Evolutionary conservation across 306 rosid species (phyloP).

Genomic region (Cicer judaicum): DNA sequence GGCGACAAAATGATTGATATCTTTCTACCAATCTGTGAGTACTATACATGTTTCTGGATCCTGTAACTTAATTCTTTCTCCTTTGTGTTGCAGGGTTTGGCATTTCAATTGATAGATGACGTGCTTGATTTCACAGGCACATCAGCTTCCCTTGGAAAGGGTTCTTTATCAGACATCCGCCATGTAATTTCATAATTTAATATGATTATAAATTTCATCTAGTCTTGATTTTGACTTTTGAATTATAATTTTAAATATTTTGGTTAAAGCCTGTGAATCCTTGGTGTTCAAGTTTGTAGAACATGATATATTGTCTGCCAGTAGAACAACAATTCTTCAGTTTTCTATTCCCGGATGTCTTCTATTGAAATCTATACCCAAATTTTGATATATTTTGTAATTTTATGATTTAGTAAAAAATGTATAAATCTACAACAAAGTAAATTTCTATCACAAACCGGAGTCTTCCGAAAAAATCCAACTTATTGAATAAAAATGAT

Average conservation of each 20-base stretch:
- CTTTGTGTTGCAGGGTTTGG: conserved; percentile 77
- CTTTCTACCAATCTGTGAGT: conserved; percentile 12
- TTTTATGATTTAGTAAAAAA: neutral
- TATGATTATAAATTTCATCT: conserved; percentile 17
- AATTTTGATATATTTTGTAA: neutral
- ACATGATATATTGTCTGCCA: neutral
- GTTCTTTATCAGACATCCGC: conserved; percentile 84
- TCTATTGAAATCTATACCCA: neutral
- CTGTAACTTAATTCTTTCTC: conserved; percentile 25
- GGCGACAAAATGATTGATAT: conserved; percentile 16
- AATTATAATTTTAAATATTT: conserved; percentile 14
- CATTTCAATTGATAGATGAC: conserved; percentile 91
- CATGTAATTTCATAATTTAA: conserved; percentile 61
- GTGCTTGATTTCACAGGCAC: conserved; percentile 93
- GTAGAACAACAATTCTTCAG: conserved; percentile 1
- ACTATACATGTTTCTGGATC: conserved; percentile 19
- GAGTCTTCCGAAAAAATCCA: neutral
- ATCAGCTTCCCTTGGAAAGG: conserved; percentile 94
- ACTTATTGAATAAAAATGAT: neutral
- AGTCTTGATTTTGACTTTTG: conserved; percentile 26
- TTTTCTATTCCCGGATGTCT: neutral
- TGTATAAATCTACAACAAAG: neutral
- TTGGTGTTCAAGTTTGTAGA: conserved; percentile 19
- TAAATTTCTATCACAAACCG: neutral
- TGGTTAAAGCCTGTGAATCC: conserved; percentile 21